phyloP scores from a whole-genome alignment of 768 basidiomycete species.

The Sarcomyxa edulis region DNA sequence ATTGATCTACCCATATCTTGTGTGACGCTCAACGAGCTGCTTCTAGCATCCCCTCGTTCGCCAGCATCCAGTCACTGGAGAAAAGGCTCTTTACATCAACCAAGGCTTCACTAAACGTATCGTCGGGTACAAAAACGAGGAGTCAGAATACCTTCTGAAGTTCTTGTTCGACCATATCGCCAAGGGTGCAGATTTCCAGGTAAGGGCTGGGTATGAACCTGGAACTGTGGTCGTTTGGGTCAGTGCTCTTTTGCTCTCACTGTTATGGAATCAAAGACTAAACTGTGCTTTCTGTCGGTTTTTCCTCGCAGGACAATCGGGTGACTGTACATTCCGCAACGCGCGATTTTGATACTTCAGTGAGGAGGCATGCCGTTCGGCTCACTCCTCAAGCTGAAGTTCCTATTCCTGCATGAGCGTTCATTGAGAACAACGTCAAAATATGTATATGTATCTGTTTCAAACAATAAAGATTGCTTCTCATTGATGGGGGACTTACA shows the following conservation, averaged over 20 bases:
- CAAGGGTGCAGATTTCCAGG: slow-evolving; percentile 46
- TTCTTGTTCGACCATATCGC: slow-evolving; percentile 50
- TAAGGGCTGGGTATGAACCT: slow-evolving; percentile 43
- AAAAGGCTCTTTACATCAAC: slow-evolving; percentile 57
- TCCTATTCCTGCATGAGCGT: slow-evolving; percentile 29
- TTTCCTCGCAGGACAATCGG: slow-evolving; percentile 46
- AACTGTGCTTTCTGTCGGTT: too few species aligned
- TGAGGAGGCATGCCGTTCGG: slow-evolving; percentile 39
- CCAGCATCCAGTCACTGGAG: slow-evolving; percentile 56
- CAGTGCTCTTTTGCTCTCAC: slow-evolving; percentile 9
- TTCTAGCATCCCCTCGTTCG: slow-evolving; percentile 49
- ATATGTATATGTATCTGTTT: too few species aligned
- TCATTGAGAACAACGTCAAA: too few species aligned
- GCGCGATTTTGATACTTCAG: slow-evolving; percentile 29
- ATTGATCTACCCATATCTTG: slow-evolving; percentile 4
- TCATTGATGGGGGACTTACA: too few species aligned
- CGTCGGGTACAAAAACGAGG: slow-evolving; percentile 50
- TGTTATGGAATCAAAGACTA: slow-evolving; percentile 5
- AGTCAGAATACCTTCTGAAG: slow-evolving; percentile 48
- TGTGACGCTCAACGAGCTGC: slow-evolving; percentile 1
- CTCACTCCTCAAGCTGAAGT: slow-evolving; percentile 46
- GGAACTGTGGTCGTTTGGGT: slow-evolving; percentile 58
- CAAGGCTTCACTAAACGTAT: slow-evolving; percentile 49
- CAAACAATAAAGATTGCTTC: too few species aligned
- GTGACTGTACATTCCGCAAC: slow-evolving; percentile 42